These are phyloP conservation scores for Botrytis pseudocinerea DNA, from an alignment of 2,329 filamentous ascomycete genomes.

Conservation along the genomic window DNA sequence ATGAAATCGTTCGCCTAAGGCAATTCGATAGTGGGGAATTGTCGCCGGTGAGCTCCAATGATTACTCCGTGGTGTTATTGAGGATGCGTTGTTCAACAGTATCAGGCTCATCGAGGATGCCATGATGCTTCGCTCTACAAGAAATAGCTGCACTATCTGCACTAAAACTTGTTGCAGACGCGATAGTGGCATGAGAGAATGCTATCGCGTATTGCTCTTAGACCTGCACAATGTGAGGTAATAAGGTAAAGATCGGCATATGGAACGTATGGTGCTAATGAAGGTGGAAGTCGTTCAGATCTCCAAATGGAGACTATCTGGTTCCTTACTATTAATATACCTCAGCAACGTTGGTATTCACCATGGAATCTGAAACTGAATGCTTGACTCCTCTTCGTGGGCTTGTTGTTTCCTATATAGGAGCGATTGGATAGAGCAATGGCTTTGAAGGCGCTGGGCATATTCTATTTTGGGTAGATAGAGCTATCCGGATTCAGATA, in stretches of 20 bases:
- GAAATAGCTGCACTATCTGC: neutral
- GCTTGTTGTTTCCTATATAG: neutral
- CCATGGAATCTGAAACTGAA: neutral
- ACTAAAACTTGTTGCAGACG: neutral
- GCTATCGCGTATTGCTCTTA: neutral
- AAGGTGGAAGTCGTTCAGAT: neutral
- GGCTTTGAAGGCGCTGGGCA: neutral
- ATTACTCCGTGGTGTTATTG: neutral
- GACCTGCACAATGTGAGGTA: neutral
- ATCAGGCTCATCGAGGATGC: neutral
- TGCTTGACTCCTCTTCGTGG: neutral
- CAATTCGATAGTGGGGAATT: neutral
- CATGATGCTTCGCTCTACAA: neutral
- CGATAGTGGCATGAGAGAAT: neutral
- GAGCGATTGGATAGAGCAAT: neutral
- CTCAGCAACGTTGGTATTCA: neutral
- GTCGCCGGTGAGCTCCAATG: neutral
- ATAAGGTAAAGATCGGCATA: neutral
- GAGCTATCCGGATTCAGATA: conserved; percentile 2
- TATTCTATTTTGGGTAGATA: neutral
- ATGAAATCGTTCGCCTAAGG: neutral
- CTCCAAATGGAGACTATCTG: neutral
- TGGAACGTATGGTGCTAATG: neutral
- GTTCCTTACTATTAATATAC: neutral
- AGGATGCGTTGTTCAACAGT: neutral